phyloP scores from a whole-genome alignment of 345 rosid species.

The Camelina sativa region DNA sequence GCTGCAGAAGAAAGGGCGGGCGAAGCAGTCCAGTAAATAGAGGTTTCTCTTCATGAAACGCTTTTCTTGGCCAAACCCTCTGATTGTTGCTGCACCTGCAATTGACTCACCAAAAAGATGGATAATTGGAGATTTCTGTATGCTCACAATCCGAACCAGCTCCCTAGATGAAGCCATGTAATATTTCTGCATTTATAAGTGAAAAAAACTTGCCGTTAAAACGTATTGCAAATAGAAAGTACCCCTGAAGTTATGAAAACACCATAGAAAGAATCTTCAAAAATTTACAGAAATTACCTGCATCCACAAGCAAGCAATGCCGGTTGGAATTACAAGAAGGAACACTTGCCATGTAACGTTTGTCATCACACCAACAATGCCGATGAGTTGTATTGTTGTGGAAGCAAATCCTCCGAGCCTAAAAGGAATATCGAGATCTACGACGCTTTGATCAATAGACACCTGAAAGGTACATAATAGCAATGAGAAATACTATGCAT shows the following conservation, averaged over 20 bases:
- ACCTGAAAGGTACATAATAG: not conserved
- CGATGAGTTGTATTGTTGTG: not conserved
- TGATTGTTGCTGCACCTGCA: not conserved
- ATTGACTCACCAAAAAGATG: not conserved
- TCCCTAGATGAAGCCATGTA: not conserved
- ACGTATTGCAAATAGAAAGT: not conserved
- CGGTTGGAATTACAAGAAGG: not conserved
- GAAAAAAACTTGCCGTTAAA: not conserved
- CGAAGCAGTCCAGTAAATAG: not conserved
- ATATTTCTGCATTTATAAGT: not conserved
- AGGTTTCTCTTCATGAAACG: not conserved
- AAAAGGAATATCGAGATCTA: not conserved
- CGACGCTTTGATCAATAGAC: not conserved
- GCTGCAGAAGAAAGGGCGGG: constrained; percentile 2
- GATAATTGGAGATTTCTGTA: not conserved
- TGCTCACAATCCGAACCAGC: not conserved
- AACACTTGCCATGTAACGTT: not conserved
- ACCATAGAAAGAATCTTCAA: not conserved
- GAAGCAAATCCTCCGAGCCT: not conserved
- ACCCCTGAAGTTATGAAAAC: not conserved
- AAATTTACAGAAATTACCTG: not conserved
- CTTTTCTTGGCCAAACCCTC: not conserved
- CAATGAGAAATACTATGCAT: not conserved
- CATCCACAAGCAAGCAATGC: constrained; percentile 1
- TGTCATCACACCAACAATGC: not conserved